phyloP scores from a whole-genome alignment of 768 basidiomycete genomes.

The Psilocybe subaeruginosa region DNA sequence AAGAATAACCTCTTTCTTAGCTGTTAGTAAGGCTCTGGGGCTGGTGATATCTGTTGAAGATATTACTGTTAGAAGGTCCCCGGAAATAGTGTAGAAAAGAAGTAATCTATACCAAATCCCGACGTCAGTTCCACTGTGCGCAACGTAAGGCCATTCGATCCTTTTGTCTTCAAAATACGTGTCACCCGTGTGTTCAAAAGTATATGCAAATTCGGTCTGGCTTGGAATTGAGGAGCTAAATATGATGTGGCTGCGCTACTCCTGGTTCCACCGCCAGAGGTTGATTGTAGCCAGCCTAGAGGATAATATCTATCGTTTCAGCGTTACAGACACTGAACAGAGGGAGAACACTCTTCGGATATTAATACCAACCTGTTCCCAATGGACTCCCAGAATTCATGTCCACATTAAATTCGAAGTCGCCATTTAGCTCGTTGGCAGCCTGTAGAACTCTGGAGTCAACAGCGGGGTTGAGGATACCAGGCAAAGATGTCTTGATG shows the following conservation, averaged over 20 bases:
- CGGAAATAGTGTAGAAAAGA: not conserved
- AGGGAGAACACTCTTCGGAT: no score
- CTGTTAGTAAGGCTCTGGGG: constrained; percentile 18
- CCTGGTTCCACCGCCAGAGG: constrained; percentile 29
- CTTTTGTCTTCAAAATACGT: not conserved
- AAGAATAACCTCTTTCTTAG: constrained; percentile 35
- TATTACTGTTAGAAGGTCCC: not conserved
- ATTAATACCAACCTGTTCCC: constrained; percentile 29
- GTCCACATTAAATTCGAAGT: constrained; percentile 34
- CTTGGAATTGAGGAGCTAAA: not conserved
- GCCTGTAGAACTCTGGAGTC: constrained; percentile 35
- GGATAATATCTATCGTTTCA: no score
- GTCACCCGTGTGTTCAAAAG: not conserved
- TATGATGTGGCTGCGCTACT: constrained; percentile 24
- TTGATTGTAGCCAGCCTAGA: constrained; percentile 22
- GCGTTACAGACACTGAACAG: no score
- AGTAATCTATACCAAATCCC: not conserved
- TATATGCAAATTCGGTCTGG: constrained; percentile 1
- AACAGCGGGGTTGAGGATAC: constrained; percentile 22
- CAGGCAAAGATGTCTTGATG: constrained; percentile 30
- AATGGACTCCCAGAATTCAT: constrained; percentile 31
- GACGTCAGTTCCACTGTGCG: constrained; percentile 10
- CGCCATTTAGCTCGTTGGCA: constrained; percentile 27
- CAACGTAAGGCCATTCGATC: not conserved
- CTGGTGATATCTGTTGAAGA: not conserved